Evolutionary conservation across 352 stramenopile genomes (phyloP), one percentile per base, ranked within the genome.

Genomic region (Detonula confervacea): DNA sequence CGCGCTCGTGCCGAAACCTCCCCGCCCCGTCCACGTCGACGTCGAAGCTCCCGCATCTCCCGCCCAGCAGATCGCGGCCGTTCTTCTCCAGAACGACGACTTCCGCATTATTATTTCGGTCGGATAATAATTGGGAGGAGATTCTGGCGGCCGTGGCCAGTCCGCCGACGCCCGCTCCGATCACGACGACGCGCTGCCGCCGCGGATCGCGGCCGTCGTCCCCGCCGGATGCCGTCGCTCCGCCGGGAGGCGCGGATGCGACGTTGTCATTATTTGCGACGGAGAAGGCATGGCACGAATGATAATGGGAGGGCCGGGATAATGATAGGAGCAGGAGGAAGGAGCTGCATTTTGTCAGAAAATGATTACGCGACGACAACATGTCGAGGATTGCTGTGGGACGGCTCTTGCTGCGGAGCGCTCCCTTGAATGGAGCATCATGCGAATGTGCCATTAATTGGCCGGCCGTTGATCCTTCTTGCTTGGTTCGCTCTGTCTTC

Each of bases 1-100:
- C 84, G 49, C 77, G 63, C 70, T 93, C 87, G 49, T 93, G 87
- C 57, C 87, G 77, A 83, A 91, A 91, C 11, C 25, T 81, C 2
- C 83, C 86, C 22, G 74, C 11, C 6, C 52, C 51, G 18, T 76
- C 20, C 5, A 90, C 49, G 25, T 29, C 47, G 7, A 83, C 69
- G 62, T 79, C 25, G 63, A 93, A 93, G 5, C 75, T 86, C 29
- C 85, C 87, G 56, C 80, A 89, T 65, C 87, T 59, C 46, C 85
- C 87, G 16, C 87, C 87, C 44, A 84, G 9, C 18, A 44, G 9
- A 27, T 86, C 54, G n/a, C 59, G n/a, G 6, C 12, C 1, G 73
- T 93, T 92, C 61, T 91, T 91, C 67, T 93, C 88, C 18, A 92
- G 47, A 12, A 93, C 65, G 7, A 82, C 76, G 12, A 92, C 73